Evolutionary conservation across 2,329 filamentous ascomycete genomes (phyloP).

Genomic region (Tolypocladium paradoxum): DNA sequence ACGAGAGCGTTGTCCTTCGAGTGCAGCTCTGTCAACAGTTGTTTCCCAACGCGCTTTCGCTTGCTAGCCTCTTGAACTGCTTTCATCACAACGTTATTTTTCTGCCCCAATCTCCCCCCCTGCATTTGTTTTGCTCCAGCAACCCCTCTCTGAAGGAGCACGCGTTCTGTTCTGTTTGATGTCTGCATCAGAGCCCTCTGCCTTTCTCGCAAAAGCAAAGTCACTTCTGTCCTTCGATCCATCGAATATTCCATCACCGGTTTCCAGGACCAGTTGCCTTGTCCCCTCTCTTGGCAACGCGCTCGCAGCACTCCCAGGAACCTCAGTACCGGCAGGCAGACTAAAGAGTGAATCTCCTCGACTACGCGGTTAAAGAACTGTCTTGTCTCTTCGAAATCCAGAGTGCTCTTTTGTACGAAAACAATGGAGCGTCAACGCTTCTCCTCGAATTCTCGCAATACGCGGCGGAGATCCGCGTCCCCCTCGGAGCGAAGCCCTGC

Average conservation of each 20-base stretch:
- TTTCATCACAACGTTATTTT: not conserved
- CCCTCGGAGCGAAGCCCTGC: not conserved
- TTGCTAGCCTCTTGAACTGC: not conserved
- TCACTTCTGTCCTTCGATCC: not conserved
- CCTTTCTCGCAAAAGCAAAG: not conserved
- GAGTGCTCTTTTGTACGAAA: too few species aligned
- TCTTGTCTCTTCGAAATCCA: too few species aligned
- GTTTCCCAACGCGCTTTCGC: not conserved
- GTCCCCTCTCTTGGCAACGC: not conserved
- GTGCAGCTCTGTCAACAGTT: not conserved
- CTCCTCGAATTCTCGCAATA: not conserved
- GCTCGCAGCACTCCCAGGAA: not conserved
- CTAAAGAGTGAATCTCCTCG: too few species aligned
- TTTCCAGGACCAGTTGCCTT: not conserved
- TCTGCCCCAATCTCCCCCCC: not conserved
- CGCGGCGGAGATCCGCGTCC: not conserved
- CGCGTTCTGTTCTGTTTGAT: not conserved
- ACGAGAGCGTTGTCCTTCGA: too few species aligned
- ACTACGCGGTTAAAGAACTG: too few species aligned
- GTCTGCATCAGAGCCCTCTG: not conserved
- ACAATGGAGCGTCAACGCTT: not conserved
- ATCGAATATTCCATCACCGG: not conserved
- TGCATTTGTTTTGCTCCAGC: not conserved
- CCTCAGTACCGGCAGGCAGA: not conserved
- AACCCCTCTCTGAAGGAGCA: not conserved